phyloP scores from a whole-genome alignment of 106 monocot species.

The Chionographis japonica region DNA sequence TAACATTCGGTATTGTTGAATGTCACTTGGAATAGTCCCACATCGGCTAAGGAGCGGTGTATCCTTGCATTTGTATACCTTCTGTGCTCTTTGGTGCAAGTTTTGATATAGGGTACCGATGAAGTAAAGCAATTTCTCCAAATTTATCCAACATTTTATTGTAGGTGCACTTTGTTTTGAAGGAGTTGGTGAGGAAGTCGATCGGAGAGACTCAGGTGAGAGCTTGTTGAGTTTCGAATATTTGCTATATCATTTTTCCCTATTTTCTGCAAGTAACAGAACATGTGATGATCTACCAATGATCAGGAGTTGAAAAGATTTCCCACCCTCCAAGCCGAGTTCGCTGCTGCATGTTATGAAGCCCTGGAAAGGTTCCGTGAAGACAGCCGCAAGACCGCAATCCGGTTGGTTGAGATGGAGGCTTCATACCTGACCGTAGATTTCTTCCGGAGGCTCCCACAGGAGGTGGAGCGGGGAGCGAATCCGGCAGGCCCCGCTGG shows the following conservation, averaged over 20 bases:
- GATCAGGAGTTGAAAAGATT: slow-evolving; percentile 58
- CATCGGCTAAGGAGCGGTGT: background rate
- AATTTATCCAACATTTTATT: background rate
- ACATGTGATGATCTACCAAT: background rate
- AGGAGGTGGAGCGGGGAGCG: slow-evolving; percentile 51
- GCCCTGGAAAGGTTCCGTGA: slow-evolving; percentile 55
- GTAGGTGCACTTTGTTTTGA: slow-evolving; percentile 63
- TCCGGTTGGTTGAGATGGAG: slow-evolving; percentile 72
- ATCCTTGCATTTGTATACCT: background rate
- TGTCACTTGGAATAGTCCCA: no score
- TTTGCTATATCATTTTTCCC: no score
- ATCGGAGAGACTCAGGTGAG: slow-evolving; percentile 62
- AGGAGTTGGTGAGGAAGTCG: slow-evolving; percentile 57
- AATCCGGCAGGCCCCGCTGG: slow-evolving; percentile 10
- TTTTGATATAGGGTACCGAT: no score
- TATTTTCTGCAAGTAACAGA: no score
- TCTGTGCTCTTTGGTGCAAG: background rate
- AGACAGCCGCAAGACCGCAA: slow-evolving; percentile 51
- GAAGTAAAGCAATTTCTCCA: no score
- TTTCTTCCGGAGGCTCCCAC: slow-evolving; percentile 65
- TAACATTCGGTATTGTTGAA: no score
- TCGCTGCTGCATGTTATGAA: slow-evolving; percentile 47
- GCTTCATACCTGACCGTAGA: slow-evolving; percentile 66
- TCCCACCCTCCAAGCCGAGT: slow-evolving; percentile 59
- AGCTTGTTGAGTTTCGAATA: background rate